A percentile compares a stretch with the other conserved stretches of the same genome.
Evolutionary conservation across 2,329 filamentous ascomycete genomes (phyloP).

Genomic region (Xylaria sp.): DNA sequence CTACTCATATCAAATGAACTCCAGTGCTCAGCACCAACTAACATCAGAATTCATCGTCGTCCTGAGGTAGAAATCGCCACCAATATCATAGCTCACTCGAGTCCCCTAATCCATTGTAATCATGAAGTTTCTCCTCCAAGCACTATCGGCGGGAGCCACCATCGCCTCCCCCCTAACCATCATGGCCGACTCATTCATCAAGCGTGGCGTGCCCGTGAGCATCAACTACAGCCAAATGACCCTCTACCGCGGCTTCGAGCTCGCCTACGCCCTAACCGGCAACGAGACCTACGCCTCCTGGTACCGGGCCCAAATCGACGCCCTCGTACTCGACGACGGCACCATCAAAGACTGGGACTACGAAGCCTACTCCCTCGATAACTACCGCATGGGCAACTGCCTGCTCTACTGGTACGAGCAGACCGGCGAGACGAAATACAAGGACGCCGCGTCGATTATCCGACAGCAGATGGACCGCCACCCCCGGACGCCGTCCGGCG

Average conservation of each 20-base stretch:
- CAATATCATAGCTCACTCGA: background rate
- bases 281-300: constrained; percentile 41
- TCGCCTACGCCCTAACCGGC: constrained; percentile 39
- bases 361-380: constrained; percentile 45
- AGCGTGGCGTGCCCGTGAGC: constrained; percentile 35
- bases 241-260: constrained; percentile 43
- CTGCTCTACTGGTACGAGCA: constrained; percentile 45
- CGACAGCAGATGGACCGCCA: constrained; percentile 43
- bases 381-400: constrained; percentile 50
- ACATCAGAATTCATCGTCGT: too few relatives aligned
- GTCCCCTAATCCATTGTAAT: background rate
- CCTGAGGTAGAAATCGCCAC: too few relatives aligned
- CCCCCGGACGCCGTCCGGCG: constrained; percentile 45
- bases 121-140: constrained; percentile 21
- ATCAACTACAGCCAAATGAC: constrained; percentile 42
- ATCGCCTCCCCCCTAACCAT: constrained; percentile 26
- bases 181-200: constrained; percentile 46
- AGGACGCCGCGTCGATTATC: constrained; percentile 42
- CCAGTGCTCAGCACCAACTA: background rate
- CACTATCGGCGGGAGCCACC: constrained; percentile 13
- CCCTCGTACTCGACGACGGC: constrained; percentile 43
- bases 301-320: constrained; percentile 42
- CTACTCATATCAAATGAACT: too few relatives aligned
- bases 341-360: constrained; percentile 43
- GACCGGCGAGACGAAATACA: constrained; percentile 44